phyloP scores from a whole-genome alignment of 2,329 filamentous ascomycete species.

The Fusarium pseudonygamai region DNA sequence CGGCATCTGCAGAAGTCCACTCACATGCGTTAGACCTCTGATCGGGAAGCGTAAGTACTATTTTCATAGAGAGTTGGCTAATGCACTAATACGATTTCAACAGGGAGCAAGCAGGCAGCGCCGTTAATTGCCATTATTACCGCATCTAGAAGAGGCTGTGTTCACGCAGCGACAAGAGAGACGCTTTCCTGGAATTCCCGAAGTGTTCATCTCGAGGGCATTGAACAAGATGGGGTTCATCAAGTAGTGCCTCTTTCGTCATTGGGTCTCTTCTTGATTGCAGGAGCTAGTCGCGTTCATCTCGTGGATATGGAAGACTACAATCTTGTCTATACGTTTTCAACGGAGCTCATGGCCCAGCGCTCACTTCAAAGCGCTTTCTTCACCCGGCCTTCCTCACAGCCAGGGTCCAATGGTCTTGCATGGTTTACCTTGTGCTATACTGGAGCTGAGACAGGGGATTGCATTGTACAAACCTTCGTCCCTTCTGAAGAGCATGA shows the following conservation, averaged over 20 bases:
- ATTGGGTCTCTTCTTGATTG: slow-evolving; percentile 69
- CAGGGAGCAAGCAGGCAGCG: slow-evolving; percentile 18
- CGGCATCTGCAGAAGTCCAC: slow-evolving; percentile 60
- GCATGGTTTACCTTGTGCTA: slow-evolving; percentile 73
- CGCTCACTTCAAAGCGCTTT: slow-evolving; percentile 70
- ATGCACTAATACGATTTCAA: neutral
- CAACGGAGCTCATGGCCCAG: slow-evolving; percentile 65
- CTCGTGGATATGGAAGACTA: slow-evolving; percentile 58
- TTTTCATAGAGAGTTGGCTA: neutral
- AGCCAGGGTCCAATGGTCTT: slow-evolving; percentile 65
- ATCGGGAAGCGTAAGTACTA: slow-evolving; percentile 55
- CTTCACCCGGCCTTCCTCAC: slow-evolving; percentile 52
- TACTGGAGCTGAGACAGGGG: slow-evolving; percentile 64
- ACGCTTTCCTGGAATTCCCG: slow-evolving; percentile 60
- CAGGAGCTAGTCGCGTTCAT: slow-evolving; percentile 67
- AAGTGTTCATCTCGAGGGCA: slow-evolving; percentile 52
- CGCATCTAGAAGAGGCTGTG: slow-evolving; percentile 59
- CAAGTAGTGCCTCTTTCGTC: slow-evolving; percentile 68
- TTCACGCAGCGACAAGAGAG: slow-evolving; percentile 57
- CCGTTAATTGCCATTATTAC: slow-evolving; percentile 50
- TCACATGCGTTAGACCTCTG: slow-evolving; percentile 61
- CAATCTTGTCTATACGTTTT: slow-evolving; percentile 68
- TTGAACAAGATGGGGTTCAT: slow-evolving; percentile 58
- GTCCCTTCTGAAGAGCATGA: slow-evolving; percentile 61
- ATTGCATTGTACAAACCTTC: slow-evolving; percentile 73